phyloP scores from a whole-genome alignment of 495 filamentous ascomycete species.

The Clohesyomyces aquaticus region DNA sequence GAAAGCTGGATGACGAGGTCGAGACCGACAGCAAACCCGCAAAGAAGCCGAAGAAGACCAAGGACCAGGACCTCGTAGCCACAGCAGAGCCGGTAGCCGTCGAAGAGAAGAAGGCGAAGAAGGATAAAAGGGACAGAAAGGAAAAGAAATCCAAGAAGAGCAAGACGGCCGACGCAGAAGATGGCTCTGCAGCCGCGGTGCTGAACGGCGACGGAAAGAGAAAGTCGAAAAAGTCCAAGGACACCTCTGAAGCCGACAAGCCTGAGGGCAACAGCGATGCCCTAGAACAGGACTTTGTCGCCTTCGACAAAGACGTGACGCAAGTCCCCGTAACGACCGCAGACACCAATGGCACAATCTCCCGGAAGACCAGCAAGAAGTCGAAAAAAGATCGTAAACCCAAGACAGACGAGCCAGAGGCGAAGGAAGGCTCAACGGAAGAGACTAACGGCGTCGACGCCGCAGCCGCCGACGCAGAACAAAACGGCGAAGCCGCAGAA shows the following conservation, averaged over 20 bases:
- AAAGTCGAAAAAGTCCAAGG: slow-evolving; percentile 34
- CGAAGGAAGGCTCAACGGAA: slow-evolving; percentile 30
- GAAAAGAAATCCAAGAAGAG: slow-evolving; percentile 34
- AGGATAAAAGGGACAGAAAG: slow-evolving; percentile 36
- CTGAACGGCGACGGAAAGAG: slow-evolving; percentile 33
- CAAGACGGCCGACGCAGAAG: slow-evolving; percentile 19
- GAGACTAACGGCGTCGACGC: slow-evolving; percentile 9
- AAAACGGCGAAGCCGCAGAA: slow-evolving; percentile 21
- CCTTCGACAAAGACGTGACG: background rate
- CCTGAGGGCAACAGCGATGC: too few relatives aligned
- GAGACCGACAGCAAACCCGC: slow-evolving; percentile 9
- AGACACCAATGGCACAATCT: background rate
- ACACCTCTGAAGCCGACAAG: background rate
- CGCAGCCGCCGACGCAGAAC: slow-evolving; percentile 17
- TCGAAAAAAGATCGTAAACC: slow-evolving; percentile 45
- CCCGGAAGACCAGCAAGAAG: slow-evolving; percentile 35
- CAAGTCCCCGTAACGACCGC: background rate
- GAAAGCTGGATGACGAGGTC: slow-evolving; percentile 19
- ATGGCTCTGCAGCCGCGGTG: background rate
- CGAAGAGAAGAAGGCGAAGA: slow-evolving; percentile 12
- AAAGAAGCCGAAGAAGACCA: slow-evolving; percentile 37
- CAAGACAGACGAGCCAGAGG: slow-evolving; percentile 10
- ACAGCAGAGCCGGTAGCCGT: background rate
- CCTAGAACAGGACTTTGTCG: too few relatives aligned
- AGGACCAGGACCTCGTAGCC: background rate